Conservation (phyloP, 1,284 basidiomycete genomes). For the Quambalaria eucalypti region DNA sequence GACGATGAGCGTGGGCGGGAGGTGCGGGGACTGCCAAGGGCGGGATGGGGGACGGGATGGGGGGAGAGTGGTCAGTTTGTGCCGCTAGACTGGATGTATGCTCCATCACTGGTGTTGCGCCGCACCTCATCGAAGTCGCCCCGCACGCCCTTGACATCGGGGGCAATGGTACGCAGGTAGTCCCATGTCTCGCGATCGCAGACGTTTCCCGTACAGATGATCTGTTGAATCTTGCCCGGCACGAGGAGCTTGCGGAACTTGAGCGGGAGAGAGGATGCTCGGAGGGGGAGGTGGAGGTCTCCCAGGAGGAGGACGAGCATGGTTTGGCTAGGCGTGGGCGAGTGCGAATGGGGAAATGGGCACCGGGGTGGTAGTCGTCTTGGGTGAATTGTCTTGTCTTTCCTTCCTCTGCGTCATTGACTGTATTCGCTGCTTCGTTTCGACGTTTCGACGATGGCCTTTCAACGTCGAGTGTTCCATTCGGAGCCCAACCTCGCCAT, state of each 20-base stretch:
- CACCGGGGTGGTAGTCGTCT: too few relatives aligned
- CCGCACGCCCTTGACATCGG: conserved; percentile 81
- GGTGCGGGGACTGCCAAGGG: conserved; percentile 53
- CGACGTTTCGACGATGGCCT: too few relatives aligned
- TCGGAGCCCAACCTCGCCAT: too few relatives aligned
- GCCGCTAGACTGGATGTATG: background rate
- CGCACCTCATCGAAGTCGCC: conserved; percentile 91
- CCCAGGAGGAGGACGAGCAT: conserved; percentile 11
- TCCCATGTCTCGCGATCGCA: conserved; percentile 96
- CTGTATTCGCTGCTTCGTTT: too few relatives aligned
- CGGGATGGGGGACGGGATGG: background rate
- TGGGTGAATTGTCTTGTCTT: too few relatives aligned
- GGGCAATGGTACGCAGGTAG: conserved; percentile 91
- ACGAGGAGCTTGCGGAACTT: conserved; percentile 96
- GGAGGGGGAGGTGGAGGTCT: conserved; percentile 40
- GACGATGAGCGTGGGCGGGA: conserved; percentile 74
- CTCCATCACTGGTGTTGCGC: background rate
- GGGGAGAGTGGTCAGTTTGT: background rate
- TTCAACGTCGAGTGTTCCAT: too few relatives aligned
- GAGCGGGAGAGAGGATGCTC: conserved; percentile 73
- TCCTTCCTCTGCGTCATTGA: too few relatives aligned
- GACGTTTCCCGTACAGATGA: conserved; percentile 93
- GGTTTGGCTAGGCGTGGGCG: too few relatives aligned
- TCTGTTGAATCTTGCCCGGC: conserved; percentile 93
- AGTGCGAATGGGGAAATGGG: too few relatives aligned